Evolutionary conservation across 345 rosid genomes (phyloP), one percentile per base, ranked within the genome.

Genomic region (Sisymbrium altissimum): DNA sequence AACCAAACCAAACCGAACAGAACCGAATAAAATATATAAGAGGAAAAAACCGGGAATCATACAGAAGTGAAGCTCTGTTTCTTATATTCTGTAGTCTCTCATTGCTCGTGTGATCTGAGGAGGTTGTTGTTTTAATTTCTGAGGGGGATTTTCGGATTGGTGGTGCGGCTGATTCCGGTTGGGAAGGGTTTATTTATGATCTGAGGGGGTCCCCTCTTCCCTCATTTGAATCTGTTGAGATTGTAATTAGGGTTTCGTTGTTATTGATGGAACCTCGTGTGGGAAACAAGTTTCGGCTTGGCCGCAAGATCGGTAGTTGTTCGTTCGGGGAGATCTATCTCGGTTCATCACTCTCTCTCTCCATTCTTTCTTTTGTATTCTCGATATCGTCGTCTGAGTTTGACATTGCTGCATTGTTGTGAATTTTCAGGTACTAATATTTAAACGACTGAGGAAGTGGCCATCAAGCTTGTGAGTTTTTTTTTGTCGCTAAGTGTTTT

Each of bases 401-500:
- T 68, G 52, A 64, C 29, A 73, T 65, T 44, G 39, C 40, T 55
- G 71, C 36, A 44, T 66, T 65, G 54, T 25, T 73, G 18, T 67
- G 7, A 32, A 67, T 67, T 53, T 36, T 55, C 67, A 93, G 97
- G 98, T 76, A 83, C 94, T 64, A 86, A 88, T 83, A 80, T 89
- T 33, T 96, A 93, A 76, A 89, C 92, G 9, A 93, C 88, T 52
- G 97, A 93, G 76, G 98, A 94, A 83, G 90, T 93, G 73, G 96
- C 91, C 13, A 89, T 93, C 64, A 93, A 93, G 90, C 95, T 93
- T 75, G 98, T 91, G 74, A 84, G 98, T 81, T 62, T 11, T n/a
- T n/a, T 62, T 69, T 30, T 4, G 25, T 66, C 71, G 30, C 44
- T 57, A 2, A 25, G 39, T 57, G 27, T 57, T 70, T 12, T 1